A percentile compares a stretch with the other conserved stretches of the same genome.
These are phyloP conservation scores for Fraxinus ornus DNA, from an alignment of 305 asterid genomes.

Conservation along the genomic window DNA sequence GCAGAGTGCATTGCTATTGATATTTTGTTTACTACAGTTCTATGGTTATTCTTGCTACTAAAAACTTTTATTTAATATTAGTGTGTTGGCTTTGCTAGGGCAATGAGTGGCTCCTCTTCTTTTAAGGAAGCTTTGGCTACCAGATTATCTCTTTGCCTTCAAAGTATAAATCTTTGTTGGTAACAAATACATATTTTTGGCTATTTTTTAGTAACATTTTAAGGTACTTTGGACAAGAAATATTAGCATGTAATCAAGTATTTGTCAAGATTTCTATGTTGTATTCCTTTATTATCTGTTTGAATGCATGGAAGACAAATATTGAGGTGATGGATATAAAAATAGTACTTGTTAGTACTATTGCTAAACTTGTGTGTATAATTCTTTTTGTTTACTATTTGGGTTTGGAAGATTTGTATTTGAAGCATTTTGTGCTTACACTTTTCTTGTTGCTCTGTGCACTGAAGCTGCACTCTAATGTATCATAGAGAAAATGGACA, in stretches of 20 bases:
- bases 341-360: too few species aligned
- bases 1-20: conserved; percentile 80
- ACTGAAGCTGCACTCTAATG: too few species aligned
- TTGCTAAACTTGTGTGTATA: too few species aligned
- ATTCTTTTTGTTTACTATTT: too few species aligned
- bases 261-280: not conserved
- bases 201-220: too few species aligned
- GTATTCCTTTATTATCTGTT: not conserved
- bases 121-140: conserved; percentile 95
- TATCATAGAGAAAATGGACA: too few species aligned
- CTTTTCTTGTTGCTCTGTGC: too few species aligned
- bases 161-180: conserved; percentile 39
- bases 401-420: too few species aligned
- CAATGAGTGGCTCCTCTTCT: conserved; percentile 90
- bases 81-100: conserved; percentile 54
- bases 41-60: conserved; percentile 8
- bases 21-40: not conserved
- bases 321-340: too few species aligned
- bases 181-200: too few species aligned
- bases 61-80: too few species aligned
- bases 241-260: not conserved
- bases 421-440: too few species aligned
- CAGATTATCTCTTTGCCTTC: conserved; percentile 80
- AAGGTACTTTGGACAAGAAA: not conserved
- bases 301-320: not conserved